A percentile compares a stretch with the other conserved stretches of the same genome.
Conservation (phyloP, 192 early-diverging fungal species). For the Physocladia obscura region DNA sequence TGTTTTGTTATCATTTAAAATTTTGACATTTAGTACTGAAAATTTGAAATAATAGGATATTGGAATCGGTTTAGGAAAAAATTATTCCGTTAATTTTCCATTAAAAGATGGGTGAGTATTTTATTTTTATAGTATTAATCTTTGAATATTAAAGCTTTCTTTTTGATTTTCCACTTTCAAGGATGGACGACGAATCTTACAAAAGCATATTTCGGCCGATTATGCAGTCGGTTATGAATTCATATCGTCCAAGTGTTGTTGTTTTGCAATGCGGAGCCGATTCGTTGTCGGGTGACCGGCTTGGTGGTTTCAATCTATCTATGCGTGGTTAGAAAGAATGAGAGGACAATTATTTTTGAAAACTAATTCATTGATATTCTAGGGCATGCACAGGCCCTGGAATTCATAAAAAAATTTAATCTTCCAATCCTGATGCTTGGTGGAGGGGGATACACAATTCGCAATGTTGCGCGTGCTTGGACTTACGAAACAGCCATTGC, state of each 20-base stretch:
- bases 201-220: constrained; percentile 59
- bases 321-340: constrained; percentile 72
- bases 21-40: too few species aligned
- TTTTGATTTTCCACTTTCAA: background rate
- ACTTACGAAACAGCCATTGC: constrained; percentile 87
- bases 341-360: constrained; percentile 49
- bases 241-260: constrained; percentile 85
- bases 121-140: background rate
- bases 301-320: constrained; percentile 94
- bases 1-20: background rate
- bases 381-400: constrained; percentile 89
- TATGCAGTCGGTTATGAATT: constrained; percentile 93
- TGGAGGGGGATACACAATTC: constrained; percentile 91
- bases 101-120: constrained; percentile 72
- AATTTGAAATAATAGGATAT: constrained; percentile 67
- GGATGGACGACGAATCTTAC: constrained; percentile 87
- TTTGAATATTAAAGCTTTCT: background rate
- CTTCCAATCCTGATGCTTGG: constrained; percentile 90
- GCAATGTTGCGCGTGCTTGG: constrained; percentile 93
- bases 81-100: constrained; percentile 95
- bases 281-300: constrained; percentile 88
- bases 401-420: constrained; percentile 89
- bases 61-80: constrained; percentile 83
- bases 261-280: constrained; percentile 98
- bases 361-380: constrained; percentile 20